Evolutionary conservation across 164 flowering plant species (phyloP), one percentile per base, ranked within the genome.

Genomic region (Umbilicus rupestris): DNA sequence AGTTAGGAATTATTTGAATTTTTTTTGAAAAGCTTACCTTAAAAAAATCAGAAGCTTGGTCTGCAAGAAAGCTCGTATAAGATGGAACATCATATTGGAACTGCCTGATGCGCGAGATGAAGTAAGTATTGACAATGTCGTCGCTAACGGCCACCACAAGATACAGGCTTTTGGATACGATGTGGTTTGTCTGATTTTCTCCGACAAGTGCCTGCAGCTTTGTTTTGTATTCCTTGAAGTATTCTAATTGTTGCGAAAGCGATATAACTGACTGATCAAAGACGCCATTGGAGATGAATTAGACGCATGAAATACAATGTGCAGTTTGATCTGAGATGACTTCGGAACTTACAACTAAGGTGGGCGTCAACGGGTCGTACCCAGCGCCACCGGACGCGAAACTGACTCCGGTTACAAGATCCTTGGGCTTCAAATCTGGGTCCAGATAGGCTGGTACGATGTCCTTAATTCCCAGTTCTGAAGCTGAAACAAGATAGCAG

Each of bases 381-480:
- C 93, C 90, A 0, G 80, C 17, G 31, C 76, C 93, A 35, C 90
- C 85, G 0, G 90, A 87, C 19, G 88, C 93, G 55, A 87, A 87
- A 74, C 73, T 73, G 9, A 87, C 90, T 6, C 93, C 93, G 0
- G 86, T 81, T 15, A 71, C 57, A 1, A 87, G 82, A 33, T 87
- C 88, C 42, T 71, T 16, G 7, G 70, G 62, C 31, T 67, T 35
- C 24, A 87, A 28, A 29, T 42, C 57, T 45, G 86, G 84, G 30
- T 83, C 87, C n/a, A 81, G 71, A 69, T 82, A 87, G 22, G 90
- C 77, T 6, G 90, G 90, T 64, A 88, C 17, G 2, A 68, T 17
- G 7, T 78, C 71, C 69, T 75, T 82, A 14, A 88, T 67, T 52
- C 87, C 87, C 39, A 84, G 24, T 66, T 69, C 78, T 66, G 73